phyloP scores from a whole-genome alignment of 345 rosid species.

The Populus deltoides region DNA sequence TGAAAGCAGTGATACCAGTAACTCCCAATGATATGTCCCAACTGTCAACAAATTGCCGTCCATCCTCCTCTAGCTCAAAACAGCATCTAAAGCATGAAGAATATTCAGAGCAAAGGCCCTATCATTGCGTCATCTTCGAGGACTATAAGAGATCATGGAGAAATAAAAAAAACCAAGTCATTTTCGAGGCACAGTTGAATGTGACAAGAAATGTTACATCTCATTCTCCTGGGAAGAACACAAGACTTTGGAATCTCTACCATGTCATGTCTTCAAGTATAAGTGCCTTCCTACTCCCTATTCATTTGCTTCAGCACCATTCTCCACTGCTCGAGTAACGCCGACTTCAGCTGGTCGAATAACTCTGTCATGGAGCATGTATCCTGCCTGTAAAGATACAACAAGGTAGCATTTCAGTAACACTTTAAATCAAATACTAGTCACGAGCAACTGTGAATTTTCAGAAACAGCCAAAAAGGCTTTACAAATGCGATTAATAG shows the following conservation, averaged over 20 bases:
- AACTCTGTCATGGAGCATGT: slow-evolving; percentile 66
- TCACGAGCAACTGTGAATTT: neutral
- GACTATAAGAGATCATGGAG: neutral
- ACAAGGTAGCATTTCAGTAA: neutral
- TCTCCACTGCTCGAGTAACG: slow-evolving; percentile 57
- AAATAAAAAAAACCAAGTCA: slow-evolving; percentile 1
- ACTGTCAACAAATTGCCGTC: neutral
- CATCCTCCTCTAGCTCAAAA: neutral
- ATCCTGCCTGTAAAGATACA: slow-evolving; percentile 64
- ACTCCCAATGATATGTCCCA: neutral
- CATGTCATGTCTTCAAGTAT: slow-evolving; percentile 30
- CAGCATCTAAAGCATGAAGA: neutral
- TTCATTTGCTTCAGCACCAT: slow-evolving; percentile 14
- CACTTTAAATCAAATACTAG: neutral
- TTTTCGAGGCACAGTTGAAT: neutral
- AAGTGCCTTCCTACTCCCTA: slow-evolving; percentile 16
- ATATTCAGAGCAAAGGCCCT: neutral
- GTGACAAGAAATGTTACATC: slow-evolving; percentile 10
- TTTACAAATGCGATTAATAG: neutral
- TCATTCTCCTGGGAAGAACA: neutral
- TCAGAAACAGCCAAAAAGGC: neutral
- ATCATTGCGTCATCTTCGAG: slow-evolving; percentile 2
- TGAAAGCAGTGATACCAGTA: neutral
- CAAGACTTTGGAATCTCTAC: slow-evolving; percentile 15
- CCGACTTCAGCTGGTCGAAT: slow-evolving; percentile 97